Conservation (phyloP, 148 eudicot species). For the Chenopodium formosanum region DNA sequence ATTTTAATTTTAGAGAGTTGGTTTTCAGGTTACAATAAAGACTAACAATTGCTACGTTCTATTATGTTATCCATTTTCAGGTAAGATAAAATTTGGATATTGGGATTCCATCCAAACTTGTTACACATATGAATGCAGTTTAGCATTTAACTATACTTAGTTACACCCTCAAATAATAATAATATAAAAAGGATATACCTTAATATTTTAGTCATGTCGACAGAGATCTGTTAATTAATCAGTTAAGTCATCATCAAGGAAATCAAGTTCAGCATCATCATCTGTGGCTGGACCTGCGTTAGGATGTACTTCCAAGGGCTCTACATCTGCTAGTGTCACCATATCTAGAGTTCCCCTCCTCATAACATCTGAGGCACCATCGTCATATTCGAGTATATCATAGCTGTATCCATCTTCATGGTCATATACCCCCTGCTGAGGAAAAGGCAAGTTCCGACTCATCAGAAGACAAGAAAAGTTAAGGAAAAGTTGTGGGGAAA, state of each 20-base stretch:
- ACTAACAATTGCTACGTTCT: neutral
- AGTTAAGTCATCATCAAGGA: slow-evolving; percentile 41
- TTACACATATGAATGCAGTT: neutral
- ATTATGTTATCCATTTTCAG: neutral
- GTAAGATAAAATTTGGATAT: neutral
- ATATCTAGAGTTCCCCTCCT: slow-evolving; percentile 52
- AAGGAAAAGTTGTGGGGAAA: too few species aligned
- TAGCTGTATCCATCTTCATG: slow-evolving; percentile 65
- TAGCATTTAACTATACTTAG: neutral
- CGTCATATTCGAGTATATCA: slow-evolving; percentile 62
- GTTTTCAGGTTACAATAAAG: neutral
- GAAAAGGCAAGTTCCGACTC: slow-evolving; percentile 7
- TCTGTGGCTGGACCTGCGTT: slow-evolving; percentile 45
- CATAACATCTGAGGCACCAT: slow-evolving; percentile 36
- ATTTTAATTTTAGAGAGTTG: neutral
- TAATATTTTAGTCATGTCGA: neutral
- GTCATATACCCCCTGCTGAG: slow-evolving; percentile 53
- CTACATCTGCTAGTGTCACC: slow-evolving; percentile 58
- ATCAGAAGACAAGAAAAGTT: neutral
- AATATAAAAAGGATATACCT: neutral
- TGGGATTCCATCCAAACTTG: neutral
- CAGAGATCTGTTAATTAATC: slow-evolving; percentile 23
- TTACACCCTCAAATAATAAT: neutral
- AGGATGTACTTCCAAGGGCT: slow-evolving; percentile 58
- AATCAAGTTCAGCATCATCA: slow-evolving; percentile 37